phyloP scores from a whole-genome alignment of 1,139 yeast species.

The Candida labiduridarum region DNA sequence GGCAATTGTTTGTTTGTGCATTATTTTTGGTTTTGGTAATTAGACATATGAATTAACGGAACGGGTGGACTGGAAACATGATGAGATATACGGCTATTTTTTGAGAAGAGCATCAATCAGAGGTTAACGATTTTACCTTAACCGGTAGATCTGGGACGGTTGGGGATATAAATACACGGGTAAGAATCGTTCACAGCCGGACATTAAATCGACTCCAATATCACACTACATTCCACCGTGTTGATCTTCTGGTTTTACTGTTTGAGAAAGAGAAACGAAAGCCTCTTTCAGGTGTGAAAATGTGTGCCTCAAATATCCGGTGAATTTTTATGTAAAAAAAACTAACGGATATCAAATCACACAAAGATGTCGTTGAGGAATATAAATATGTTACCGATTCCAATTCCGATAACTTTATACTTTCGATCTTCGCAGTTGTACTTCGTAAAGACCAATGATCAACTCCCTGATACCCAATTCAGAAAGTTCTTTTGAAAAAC shows the following conservation, averaged over 20 bases:
- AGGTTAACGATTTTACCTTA: no score
- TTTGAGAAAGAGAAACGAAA: background rate
- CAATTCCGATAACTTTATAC: no score
- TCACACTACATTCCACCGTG: no score
- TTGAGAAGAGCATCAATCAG: no score
- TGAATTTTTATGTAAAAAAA: background rate
- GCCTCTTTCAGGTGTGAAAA: background rate
- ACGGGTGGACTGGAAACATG: background rate
- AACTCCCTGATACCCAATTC: background rate
- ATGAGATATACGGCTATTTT: background rate
- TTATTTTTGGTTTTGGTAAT: background rate
- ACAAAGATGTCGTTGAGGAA: background rate
- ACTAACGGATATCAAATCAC: background rate
- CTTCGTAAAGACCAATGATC: background rate
- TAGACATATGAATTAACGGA: background rate
- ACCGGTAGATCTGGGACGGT: no score
- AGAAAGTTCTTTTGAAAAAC: background rate
- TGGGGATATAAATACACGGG: no score
- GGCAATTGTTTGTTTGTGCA: background rate
- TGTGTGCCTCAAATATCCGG: background rate
- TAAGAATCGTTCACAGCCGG: no score
- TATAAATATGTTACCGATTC: background rate
- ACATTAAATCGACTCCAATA: no score
- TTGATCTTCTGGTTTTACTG: no score
- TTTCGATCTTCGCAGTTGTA: background rate